These are phyloP conservation scores for Phytophthora niederhauseri DNA, from an alignment of 352 stramenopile species.

Conservation along the genomic window DNA sequence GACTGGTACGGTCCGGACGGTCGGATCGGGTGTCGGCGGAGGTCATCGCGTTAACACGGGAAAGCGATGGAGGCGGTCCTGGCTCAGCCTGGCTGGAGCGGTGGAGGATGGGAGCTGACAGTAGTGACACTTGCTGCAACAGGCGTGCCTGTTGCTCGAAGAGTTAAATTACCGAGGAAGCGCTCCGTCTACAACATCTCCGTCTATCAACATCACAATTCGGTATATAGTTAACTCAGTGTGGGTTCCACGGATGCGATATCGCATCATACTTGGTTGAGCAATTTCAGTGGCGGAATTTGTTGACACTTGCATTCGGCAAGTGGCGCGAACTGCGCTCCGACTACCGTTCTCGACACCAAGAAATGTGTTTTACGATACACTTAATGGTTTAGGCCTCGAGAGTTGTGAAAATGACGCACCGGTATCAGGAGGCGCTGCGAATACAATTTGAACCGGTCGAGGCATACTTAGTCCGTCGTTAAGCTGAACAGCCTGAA, in stretches of 20 bases:
- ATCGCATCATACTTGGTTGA: background rate
- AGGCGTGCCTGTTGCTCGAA: background rate
- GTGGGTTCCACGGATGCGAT: constrained; percentile 6
- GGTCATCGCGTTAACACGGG: background rate
- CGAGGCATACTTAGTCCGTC: constrained; percentile 3
- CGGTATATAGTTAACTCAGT: constrained; percentile 13
- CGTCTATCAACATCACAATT: constrained; percentile 2
- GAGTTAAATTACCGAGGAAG: background rate
- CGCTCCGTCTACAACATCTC: background rate
- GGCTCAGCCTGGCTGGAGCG: background rate
- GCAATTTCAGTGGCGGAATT: background rate
- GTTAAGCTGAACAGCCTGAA: constrained; percentile 6
- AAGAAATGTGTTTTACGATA: constrained; percentile 6
- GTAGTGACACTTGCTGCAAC: background rate
- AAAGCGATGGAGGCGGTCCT: background rate
- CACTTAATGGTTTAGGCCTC: background rate
- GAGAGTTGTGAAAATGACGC: constrained; percentile 3
- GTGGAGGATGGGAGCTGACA: background rate
- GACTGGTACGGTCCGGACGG: background rate
- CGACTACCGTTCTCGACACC: background rate
- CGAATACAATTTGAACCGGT: constrained; percentile 2
- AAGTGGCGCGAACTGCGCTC: constrained; percentile 3
- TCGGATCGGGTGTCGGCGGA: background rate
- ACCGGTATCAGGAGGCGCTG: background rate
- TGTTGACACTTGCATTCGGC: constrained; percentile 6